Evolutionary conservation across 805 yeast genomes (phyloP), one percentile per base, ranked within the genome.

Genomic region (Metschnikowia continentalis): DNA sequence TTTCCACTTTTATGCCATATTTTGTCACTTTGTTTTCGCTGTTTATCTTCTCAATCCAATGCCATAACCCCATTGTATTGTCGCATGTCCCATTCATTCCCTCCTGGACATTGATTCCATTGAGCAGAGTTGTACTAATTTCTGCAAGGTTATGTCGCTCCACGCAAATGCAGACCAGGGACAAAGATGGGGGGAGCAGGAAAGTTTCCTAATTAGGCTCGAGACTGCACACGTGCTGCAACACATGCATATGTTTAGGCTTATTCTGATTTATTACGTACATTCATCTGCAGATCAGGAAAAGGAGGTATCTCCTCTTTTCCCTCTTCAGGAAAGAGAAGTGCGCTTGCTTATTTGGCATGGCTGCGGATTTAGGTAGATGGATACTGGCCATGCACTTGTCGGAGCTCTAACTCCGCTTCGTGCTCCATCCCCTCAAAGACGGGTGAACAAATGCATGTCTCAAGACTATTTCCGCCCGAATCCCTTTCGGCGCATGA

Each of bases 281-380:
- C 48, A 37, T 30, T 33, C 2, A 42, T 32, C 37, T 30, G 48
- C 32, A 37, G 36, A 22, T 26, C 15, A 33, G 20, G 32, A 32
- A 23, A n/a, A 22, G 33, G 30, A 14, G 40, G 20, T 26, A 33
- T 30, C 52, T 47, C 54, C 57, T n/a, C 53, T 52, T 54, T 55
- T 49, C 22, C 57, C 54, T 32, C 35, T 17, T 47, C 35, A 32
- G 59, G 53, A 38, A 54, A 47, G 47, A 13, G 26, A 22, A 38
- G 36, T 33, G 32, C 23, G 23, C 6, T 2, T 10, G 41, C 19
- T 17, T 32, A 26, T 48, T 19, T 40, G 7, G 17, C 30, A n/a
- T 15, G 15, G 38, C 15, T 20, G 48, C 47, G 41, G 35, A n/a
- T 17, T 35, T 36, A 35, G 19, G 6, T 14, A 11, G 19, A 14